Evolutionary conservation across 116 monocot species (phyloP).

Genomic region (Papilionanthe hybrid): DNA sequence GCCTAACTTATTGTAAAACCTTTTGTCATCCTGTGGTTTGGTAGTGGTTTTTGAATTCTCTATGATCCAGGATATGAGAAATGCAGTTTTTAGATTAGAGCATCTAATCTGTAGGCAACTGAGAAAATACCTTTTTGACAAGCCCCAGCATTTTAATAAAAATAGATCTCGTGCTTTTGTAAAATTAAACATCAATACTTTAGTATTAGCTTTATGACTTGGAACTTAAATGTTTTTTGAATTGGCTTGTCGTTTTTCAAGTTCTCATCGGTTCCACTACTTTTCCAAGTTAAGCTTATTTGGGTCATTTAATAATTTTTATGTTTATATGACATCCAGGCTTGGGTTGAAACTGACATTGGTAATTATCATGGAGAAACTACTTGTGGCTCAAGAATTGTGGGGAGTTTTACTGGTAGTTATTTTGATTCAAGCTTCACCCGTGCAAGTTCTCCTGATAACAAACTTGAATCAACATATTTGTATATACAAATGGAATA

Average conservation of each 20-base stretch:
- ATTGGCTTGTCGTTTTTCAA: not conserved
- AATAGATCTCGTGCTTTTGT: not conserved
- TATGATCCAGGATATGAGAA: not conserved
- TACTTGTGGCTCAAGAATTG: conserved; percentile 40
- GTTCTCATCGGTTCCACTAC: not conserved
- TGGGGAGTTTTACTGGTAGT: conserved; percentile 47
- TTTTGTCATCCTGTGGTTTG: too few relatives aligned
- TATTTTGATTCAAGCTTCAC: conserved; percentile 36
- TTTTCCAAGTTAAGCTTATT: not conserved
- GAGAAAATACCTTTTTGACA: not conserved
- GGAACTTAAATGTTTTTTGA: not conserved
- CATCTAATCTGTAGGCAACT: not conserved
- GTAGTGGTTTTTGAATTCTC: not conserved
- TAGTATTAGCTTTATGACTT: not conserved
- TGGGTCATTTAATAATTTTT: not conserved
- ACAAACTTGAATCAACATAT: conserved; percentile 56
- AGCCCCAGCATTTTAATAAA: not conserved
- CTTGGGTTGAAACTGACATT: conserved; percentile 87
- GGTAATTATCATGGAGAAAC: conserved; percentile 31
- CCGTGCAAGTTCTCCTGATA: conserved; percentile 29
- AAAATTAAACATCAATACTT: not conserved
- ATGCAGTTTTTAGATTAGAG: not conserved
- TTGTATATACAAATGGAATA: conserved; percentile 99
- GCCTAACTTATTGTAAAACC: too few relatives aligned
- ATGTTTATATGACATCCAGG: conserved; percentile 34